Evolutionary conservation across 257 asterid genomes (phyloP), one percentile per base, ranked within the genome.

Genomic region (Catharanthus roseus): DNA sequence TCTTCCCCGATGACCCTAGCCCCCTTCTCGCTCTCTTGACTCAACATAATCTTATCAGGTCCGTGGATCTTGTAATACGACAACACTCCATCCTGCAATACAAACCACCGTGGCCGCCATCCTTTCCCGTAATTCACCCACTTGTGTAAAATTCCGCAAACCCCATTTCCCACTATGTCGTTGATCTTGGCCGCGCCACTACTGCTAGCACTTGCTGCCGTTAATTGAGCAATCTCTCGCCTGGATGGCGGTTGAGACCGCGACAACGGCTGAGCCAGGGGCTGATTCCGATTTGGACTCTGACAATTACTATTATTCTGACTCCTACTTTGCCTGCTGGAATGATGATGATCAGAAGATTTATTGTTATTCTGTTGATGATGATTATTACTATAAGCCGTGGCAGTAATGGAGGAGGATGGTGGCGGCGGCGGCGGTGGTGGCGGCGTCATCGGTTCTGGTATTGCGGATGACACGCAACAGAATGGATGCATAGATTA

Each of bases 91-190:
- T 93, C 98, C 65, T 90, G 98, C 88, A 93, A 82, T 26, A 90
- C 96, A 63, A 93, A 89, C 97, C 98, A 93, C 82, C 98, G 76
- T 6, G 90, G 96, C 75, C 98, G 85, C 98, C 98, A 93, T 4
- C 98, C 98, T 69, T 80, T 86, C n/a, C 98, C 98, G 65, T 90
- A 93, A 84, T 93, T 93, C 77, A 93, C 98, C 98, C 98, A 93
- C 79, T 93, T 93, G 47, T 85, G 75, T 80, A 93, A 45, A 67
- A 93, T 81, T 67, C 98, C 97, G 10, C 88, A 88, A 68, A 93
- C 81, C 55, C 97, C 97, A 55, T 85, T 85, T 72, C 98, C 96
- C 0, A 93, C 93, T 24, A 90, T 88, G 7, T 90, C 97, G 58
- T 90, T 90, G 67, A 93, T 88, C 91, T 82, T 90, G 80, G 89